These are phyloP conservation scores for Boletus vermiculosoides DNA, from an alignment of 768 basidiomycete genomes.

Conservation along the genomic window DNA sequence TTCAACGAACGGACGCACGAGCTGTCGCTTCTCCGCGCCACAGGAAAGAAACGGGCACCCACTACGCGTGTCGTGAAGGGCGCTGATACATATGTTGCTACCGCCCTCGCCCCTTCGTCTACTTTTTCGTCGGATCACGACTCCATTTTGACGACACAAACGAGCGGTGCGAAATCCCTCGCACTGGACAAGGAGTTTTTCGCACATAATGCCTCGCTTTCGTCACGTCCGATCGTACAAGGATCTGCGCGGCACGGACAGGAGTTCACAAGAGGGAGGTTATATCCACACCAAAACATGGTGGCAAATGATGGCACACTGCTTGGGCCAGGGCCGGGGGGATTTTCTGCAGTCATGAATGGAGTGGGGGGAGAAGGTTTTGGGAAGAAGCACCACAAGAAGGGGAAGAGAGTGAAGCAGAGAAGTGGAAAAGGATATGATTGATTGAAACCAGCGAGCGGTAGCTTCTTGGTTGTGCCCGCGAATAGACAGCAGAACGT, in stretches of 20 bases:
- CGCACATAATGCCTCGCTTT: slow-evolving; percentile 47
- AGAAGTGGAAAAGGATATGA: slow-evolving; percentile 94
- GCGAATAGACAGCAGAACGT: background rate
- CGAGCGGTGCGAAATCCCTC: slow-evolving; percentile 52
- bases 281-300: slow-evolving; percentile 83
- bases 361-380: slow-evolving; percentile 33
- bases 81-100: slow-evolving; percentile 76
- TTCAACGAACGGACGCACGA: slow-evolving; percentile 78
- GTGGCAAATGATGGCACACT: slow-evolving; percentile 79
- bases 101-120: background rate
- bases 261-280: slow-evolving; percentile 57
- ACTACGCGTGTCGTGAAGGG: slow-evolving; percentile 80
- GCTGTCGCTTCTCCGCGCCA: slow-evolving; percentile 53
- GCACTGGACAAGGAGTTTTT: slow-evolving; percentile 86
- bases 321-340: slow-evolving; percentile 41
- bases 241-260: slow-evolving; percentile 56
- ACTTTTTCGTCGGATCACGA: slow-evolving; percentile 14
- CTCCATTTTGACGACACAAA: slow-evolving; percentile 29
- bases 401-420: slow-evolving; percentile 77
- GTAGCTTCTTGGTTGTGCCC: background rate
- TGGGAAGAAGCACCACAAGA: slow-evolving; percentile 86
- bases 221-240: slow-evolving; percentile 63
- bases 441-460: slow-evolving; percentile 22
- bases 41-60: slow-evolving; percentile 87
- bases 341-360: slow-evolving; percentile 43